Evolutionary conservation across 2,329 filamentous ascomycete species (phyloP).

Genomic region (Cryphonectria parasitica): DNA sequence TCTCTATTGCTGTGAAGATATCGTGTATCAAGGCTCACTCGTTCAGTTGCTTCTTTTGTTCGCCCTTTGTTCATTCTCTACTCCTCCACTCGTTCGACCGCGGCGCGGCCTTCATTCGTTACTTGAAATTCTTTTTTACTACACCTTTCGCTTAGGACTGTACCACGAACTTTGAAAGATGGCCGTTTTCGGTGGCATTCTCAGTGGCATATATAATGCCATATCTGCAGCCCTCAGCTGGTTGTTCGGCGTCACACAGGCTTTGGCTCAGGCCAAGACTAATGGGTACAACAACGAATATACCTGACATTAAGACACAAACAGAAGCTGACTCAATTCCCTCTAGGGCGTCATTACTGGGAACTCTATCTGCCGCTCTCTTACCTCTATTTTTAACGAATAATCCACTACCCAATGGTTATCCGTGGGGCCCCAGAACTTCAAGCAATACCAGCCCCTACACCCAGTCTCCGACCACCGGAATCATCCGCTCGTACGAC

Average conservation of each 20-base stretch:
- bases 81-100: neutral
- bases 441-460: constrained; percentile 54
- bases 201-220: constrained; percentile 13
- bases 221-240: constrained; percentile 26
- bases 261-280: constrained; percentile 41
- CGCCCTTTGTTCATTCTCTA: constrained; percentile 21
- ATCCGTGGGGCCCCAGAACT: constrained; percentile 55
- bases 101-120: neutral
- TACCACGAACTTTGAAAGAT: constrained; percentile 28
- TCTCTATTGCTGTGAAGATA: neutral
- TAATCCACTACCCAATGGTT: constrained; percentile 53
- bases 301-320: neutral
- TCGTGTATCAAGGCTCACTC: constrained; percentile 15
- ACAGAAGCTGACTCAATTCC: constrained; percentile 10
- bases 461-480: constrained; percentile 52
- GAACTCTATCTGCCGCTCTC: constrained; percentile 43
- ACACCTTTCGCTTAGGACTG: constrained; percentile 24
- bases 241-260: constrained; percentile 33
- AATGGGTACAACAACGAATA: constrained; percentile 42
- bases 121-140: neutral
- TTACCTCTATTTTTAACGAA: constrained; percentile 50
- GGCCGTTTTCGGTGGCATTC: constrained; percentile 32
- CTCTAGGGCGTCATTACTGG: constrained; percentile 44
- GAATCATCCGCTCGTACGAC: constrained; percentile 59
- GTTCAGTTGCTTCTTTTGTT: constrained; percentile 5